Percentiles rank a stretch among this genome's conserved stretches.
phyloP scores from a whole-genome alignment of 495 filamentous ascomycete species.

The Thermochaetoides thermophila region DNA sequence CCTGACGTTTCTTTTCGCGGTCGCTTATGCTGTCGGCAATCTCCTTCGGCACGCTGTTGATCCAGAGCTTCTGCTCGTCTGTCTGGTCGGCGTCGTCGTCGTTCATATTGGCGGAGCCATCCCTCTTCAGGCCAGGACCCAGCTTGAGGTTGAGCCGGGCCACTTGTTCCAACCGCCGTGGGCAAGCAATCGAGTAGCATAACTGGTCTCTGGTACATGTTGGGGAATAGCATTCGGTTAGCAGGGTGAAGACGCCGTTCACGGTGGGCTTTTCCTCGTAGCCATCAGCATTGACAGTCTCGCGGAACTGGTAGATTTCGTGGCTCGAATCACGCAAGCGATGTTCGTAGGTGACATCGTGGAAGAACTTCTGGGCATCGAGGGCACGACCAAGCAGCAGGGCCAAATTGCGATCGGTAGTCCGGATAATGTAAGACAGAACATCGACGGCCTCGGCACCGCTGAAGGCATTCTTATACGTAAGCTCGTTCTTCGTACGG shows the following conservation, averaged over 20 bases:
- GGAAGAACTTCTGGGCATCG: constrained; percentile 98
- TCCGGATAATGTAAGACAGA: constrained; percentile 88
- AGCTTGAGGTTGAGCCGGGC: constrained; percentile 83
- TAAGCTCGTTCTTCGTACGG: constrained; percentile 87
- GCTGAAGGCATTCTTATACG: constrained; percentile 92
- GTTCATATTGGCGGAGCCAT: constrained; percentile 58
- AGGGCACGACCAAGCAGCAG: constrained; percentile 83
- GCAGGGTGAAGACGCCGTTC: constrained; percentile 89
- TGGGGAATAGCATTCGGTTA: constrained; percentile 96
- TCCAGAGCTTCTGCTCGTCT: constrained; percentile 98
- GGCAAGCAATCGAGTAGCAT: constrained; percentile 98
- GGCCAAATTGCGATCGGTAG: constrained; percentile 87
- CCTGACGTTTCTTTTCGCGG: constrained; percentile 90
- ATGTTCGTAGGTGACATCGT: constrained; percentile 98
- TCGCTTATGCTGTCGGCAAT: constrained; percentile 78
- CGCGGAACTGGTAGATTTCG: constrained; percentile 94
- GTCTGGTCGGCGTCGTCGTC: constrained; percentile 75
- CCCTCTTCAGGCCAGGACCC: constrained; percentile 70
- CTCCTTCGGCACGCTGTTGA: constrained; percentile 94
- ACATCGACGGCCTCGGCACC: constrained; percentile 91
- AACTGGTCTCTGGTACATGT: constrained; percentile 89
- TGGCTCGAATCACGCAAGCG: constrained; percentile 75
- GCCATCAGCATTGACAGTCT: constrained; percentile 84
- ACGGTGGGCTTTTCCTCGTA: constrained; percentile 56
- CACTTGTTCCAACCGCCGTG: constrained; percentile 86